Evolutionary conservation across 345 rosid species (phyloP).

Genomic region (Salix udensis): DNA sequence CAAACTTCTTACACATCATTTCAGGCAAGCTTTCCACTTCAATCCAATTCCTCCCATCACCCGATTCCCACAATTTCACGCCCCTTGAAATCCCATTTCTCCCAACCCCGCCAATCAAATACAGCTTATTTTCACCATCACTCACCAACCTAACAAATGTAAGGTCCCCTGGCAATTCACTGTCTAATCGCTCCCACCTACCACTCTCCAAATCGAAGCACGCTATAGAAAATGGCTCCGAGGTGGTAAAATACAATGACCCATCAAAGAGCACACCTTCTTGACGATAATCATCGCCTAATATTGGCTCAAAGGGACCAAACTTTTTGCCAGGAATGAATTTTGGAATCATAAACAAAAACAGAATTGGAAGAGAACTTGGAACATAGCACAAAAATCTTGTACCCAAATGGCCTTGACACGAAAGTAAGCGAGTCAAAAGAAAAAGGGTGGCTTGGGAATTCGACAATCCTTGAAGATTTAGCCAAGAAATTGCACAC

Average conservation of each 20-base stretch:
- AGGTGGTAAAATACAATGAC: conserved; percentile 50
- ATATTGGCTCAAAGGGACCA: conserved; percentile 39
- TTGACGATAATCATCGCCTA: conserved; percentile 42
- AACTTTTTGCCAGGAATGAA: conserved; percentile 46
- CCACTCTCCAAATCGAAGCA: conserved; percentile 47
- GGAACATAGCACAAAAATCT: conserved; percentile 54
- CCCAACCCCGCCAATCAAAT: conserved; percentile 80
- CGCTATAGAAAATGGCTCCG: conserved; percentile 61
- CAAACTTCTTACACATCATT: conserved; percentile 68
- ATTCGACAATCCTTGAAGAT: conserved; percentile 52
- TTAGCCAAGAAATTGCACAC: conserved; percentile 61
- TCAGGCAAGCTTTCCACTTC: conserved; percentile 69
- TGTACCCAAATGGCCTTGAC: conserved; percentile 45
- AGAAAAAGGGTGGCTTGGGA: conserved; percentile 60
- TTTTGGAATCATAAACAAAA: conserved; percentile 57
- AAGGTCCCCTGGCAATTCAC: conserved; percentile 44
- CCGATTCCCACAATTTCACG: conserved; percentile 65
- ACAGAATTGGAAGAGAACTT: conserved; percentile 33
- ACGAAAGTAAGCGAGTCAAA: conserved; percentile 62
- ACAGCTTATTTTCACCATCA: conserved; percentile 47
- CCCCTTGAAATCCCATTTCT: conserved; percentile 72
- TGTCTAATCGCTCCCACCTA: conserved; percentile 32
- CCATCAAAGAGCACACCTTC: conserved; percentile 58
- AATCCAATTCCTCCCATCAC: conserved; percentile 40
- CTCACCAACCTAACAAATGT: conserved; percentile 66